phyloP scores from a whole-genome alignment of 306 rosid genomes.

The Crotalaria pallida region DNA sequence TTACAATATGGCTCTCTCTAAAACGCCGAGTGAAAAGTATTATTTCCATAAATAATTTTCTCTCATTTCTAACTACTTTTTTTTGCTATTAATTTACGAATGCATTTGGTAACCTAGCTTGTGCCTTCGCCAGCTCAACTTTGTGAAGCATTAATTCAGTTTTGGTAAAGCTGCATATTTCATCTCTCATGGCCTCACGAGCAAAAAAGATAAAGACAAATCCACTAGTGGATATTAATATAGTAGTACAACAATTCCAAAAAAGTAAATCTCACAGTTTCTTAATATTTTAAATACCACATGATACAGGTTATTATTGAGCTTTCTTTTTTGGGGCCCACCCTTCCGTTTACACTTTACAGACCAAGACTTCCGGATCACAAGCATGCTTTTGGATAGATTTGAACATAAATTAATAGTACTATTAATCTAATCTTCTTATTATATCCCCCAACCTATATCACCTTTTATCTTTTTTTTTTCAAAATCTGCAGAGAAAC shows the following conservation, averaged over 20 bases:
- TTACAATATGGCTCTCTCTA: too few species aligned
- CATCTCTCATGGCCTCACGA: background rate
- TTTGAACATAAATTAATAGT: conserved; percentile 7
- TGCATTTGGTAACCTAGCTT: background rate
- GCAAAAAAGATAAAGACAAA: background rate
- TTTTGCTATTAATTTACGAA: background rate
- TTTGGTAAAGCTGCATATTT: conserved; percentile 1
- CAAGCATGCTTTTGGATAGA: background rate
- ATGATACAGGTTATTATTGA: background rate
- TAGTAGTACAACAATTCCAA: background rate
- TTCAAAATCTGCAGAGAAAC: too few species aligned
- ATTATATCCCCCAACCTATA: background rate
- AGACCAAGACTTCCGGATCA: conserved; percentile 12
- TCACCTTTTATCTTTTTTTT: background rate
- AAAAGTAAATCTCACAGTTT: conserved; percentile 14
- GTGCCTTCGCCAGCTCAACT: background rate
- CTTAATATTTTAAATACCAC: conserved; percentile 37
- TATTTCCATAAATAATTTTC: background rate
- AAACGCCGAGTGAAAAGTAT: too few species aligned
- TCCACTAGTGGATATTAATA: background rate
- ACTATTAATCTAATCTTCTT: background rate
- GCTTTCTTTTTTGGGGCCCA: background rate
- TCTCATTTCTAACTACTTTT: background rate
- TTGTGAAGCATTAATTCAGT: background rate
- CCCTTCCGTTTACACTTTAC: background rate